These are phyloP conservation scores for Ambrosiella xylebori DNA, from an alignment of 2,329 filamentous ascomycete genomes.

Conservation along the genomic window DNA sequence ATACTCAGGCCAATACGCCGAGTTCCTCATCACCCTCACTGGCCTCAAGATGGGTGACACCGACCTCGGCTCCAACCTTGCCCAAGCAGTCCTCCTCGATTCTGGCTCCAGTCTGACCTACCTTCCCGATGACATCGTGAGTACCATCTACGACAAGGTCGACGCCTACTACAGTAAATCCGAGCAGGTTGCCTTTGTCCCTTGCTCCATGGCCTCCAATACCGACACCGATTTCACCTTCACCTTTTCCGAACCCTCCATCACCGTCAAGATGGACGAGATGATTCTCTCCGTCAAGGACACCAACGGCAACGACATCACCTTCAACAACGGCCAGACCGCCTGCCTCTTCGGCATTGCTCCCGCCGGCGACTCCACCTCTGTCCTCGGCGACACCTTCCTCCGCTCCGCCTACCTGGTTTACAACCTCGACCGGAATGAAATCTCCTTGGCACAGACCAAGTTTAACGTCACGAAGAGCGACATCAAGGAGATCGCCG, in stretches of 20 bases:
- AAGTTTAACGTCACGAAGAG: conserved; percentile 34
- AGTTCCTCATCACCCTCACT: conserved; percentile 56
- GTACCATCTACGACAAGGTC: conserved; percentile 39
- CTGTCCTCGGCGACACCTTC: conserved; percentile 58
- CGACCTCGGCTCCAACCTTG: conserved; percentile 29
- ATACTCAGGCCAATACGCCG: conserved; percentile 30
- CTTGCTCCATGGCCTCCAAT: conserved; percentile 32
- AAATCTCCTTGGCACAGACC: conserved; percentile 53
- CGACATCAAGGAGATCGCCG: conserved; percentile 37
- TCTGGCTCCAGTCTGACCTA: conserved; percentile 52
- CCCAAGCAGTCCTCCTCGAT: conserved; percentile 51
- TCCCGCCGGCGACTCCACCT: conserved; percentile 35
- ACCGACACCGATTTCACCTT: conserved; percentile 27
- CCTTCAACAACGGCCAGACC: conserved; percentile 33
- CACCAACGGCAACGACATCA: conserved; percentile 28
- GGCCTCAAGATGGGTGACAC: conserved; percentile 29
- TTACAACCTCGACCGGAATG: conserved; percentile 54
- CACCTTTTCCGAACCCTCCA: conserved; percentile 33
- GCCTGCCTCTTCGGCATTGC: conserved; percentile 54
- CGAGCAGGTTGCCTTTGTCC: conserved; percentile 41
- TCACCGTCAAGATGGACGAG: conserved; percentile 40
- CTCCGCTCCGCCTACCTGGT: conserved; percentile 59
- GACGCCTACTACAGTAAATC: conserved; percentile 38
- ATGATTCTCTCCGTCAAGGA: conserved; percentile 37
- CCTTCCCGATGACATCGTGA: conserved; percentile 38